Evolutionary conservation across 768 basidiomycete genomes (phyloP), one percentile per base, ranked within the genome.

Genomic region (Mycena filopes): DNA sequence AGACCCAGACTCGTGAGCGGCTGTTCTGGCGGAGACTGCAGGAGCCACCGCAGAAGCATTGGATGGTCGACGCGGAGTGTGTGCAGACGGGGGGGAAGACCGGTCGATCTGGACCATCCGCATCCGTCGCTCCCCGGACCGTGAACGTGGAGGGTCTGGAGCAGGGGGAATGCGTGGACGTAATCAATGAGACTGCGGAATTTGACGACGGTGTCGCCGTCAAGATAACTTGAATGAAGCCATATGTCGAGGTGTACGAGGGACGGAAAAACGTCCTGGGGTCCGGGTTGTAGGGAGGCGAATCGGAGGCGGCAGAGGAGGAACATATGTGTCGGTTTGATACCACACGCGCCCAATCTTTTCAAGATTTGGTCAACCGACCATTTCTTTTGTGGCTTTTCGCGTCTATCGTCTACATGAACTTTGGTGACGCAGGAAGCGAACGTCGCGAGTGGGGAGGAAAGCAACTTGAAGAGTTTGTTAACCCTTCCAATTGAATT

Each of bases 241-340:
- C n/a, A 12, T 33, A 51, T 60, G 13, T 66, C 57, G 4, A 73
- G 47, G 46, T 48, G n/a, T 15, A 48, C 2, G 48, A 77, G 66
- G 3, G 49, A 50, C 3, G 48, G 40, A n/a, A 33, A 9, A 51
- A 51, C 31, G 18, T 29, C 50, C n/a, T 29, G 50, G 18, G 31
- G 13, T 20, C 36, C 50, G 15, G 31, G 36, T 6, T n/a, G 29
- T 15, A 28, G 46, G 1, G 13, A 28, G 9, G 23, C 16, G 23
- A 48, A 48, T 16, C 29, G 25, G 12, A 1, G 25, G 11, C 26
- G 46, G 25, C 21, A 48, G 25, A 26, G 15, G 8, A 48, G n/a
- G 18, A 9, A 28, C 10, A 48, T 23, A 4, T 18, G 10, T 16
- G 10, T 48, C 12, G 46, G 46, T 48, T 15, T 20, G 29, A 48